Percentiles rank a stretch among this genome's conserved stretches.
These are phyloP conservation scores for Trametes sp. DNA, from an alignment of 1,284 basidiomycete genomes.

Conservation along the genomic window DNA sequence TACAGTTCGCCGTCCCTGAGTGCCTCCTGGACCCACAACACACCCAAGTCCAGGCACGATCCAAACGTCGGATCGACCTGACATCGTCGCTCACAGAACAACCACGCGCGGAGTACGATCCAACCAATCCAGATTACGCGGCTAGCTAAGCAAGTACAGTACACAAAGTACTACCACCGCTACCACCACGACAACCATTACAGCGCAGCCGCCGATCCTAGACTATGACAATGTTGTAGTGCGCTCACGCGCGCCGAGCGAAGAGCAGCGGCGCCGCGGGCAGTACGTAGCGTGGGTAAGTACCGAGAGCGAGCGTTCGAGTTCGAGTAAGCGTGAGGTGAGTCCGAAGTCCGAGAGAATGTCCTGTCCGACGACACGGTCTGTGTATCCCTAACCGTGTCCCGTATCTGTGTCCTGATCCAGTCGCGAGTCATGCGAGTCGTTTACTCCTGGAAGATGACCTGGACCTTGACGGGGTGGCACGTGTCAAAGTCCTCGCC, in stretches of 20 bases:
- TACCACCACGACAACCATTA: not conserved
- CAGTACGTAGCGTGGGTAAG: not conserved
- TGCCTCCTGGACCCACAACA: too few species aligned
- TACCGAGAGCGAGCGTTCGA: conserved; percentile 1
- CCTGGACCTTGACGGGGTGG: conserved; percentile 35
- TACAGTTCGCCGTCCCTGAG: too few species aligned
- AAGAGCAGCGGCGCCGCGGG: too few species aligned
- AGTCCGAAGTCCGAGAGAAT: not conserved
- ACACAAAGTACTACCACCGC: not conserved
- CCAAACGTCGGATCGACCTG: too few species aligned
- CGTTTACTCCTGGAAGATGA: conserved; percentile 18
- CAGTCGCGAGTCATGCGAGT: not conserved
- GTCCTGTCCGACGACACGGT: not conserved
- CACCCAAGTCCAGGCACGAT: too few species aligned
- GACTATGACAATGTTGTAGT: not conserved
- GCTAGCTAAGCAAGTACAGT: not conserved
- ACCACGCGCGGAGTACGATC: too few species aligned
- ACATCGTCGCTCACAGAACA: too few species aligned
- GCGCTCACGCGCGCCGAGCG: not conserved
- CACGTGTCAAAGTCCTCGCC: conserved; percentile 34
- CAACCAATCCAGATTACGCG: not conserved
- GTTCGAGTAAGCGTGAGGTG: too few species aligned
- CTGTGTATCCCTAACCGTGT: not conserved
- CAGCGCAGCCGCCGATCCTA: conserved; percentile 1
- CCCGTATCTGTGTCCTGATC: not conserved